Base-by-base conservation (phyloP, 345 rosid genomes). In the Tarenaya hassleriana region DNA sequence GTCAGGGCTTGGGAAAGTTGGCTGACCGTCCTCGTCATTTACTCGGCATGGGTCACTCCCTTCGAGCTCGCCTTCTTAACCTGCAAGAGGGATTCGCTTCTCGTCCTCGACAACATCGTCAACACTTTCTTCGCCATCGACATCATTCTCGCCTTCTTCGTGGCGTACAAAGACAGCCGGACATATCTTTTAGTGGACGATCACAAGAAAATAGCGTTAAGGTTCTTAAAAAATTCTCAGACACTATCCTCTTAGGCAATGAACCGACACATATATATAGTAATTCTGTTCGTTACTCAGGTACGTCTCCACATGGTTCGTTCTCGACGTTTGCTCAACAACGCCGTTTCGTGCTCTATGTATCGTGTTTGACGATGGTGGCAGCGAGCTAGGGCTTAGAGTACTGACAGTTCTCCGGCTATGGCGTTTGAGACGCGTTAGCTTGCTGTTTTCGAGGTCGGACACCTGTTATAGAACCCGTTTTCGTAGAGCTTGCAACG, bases 341-440 rank as follows among this genome's bases (percentile, higher is more conserved):
- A 24, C 83, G 61, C 97, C 95, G 13, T 76, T 73, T 46, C 92
- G 83, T 47, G 4, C 77, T 32, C 71, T 50, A 47, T 68, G 55
- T 18, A 34, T 46, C 60, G 6, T 75, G 17, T 56, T 81, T 59
- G 94, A 90, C 16, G 20, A 69, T 31, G 29, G 29, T 2, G 29
- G 29, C 29, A 49, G 67, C 16, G 43, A 81, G 10, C 75, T 63
- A 49, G 66, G 78, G 4, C 81, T 86, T 59, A 90, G 95, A 3
- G 73, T 76, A 41, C 74, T 83, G 27, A 81, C 73, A 49, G 79
- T 90, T 84, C 76, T 86, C 40, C 94, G 97, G 33, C 86, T 90
- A 1, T 90, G 97, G 97, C 97, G 95, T 56, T 83, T 90, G 11
- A 78, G 90, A 9, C 73, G 97, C 70, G 97, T 78, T 55, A 73